Evolutionary conservation across 2,329 filamentous ascomycete species (phyloP), one percentile per base, ranked within the genome.

Genomic region (Exophiala aquamarina): DNA sequence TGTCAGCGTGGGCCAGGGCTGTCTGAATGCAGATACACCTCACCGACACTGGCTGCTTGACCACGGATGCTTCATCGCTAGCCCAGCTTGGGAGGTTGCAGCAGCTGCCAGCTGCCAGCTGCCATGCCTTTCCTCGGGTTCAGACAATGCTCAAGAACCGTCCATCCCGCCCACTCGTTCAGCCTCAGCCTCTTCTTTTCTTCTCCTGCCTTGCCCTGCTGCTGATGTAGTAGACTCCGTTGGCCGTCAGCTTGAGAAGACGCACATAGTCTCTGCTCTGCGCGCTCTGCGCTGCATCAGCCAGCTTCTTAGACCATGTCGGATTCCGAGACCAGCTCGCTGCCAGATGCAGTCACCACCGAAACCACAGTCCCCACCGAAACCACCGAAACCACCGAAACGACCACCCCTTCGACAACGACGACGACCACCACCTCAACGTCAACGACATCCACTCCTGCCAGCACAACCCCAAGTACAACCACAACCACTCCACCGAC

Each of bases 131-230:
- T 14, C 21, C 19, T 28, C 31, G 20, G 35, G 18, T 44, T 36
- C 20, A 41, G 20, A 36, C 37, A 26, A 11, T 26, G 11, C 46
- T 45, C 50, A 53, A 50, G 43, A 48, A n/a, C 36, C 46, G 32
- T 37, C 44, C 34, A 44, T 48, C 41, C 51, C 39, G 47, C 50
- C 47, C 47, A 38, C 35, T 37, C n/a, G n/a, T n/a, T n/a, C 36
- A 32, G 18, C 32, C 39, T 32, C 20, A 38, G 37, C 50, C 38
- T 37, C 20, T 46, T 41, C 23, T 28, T 43, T 11, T 38, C 43
- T 26, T 38, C 23, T 26, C 23, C 23, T 26, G 6, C 23, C 23
- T 6, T 11, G 11, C 6, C 23, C 23, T 26, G 23, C 6, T 26
- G 6, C 23, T 26, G 6, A 6, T 6, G 11, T 26, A 26, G 23